phyloP scores from a whole-genome alignment of 331 rosid species.

The Erythrophleum ivorense region DNA sequence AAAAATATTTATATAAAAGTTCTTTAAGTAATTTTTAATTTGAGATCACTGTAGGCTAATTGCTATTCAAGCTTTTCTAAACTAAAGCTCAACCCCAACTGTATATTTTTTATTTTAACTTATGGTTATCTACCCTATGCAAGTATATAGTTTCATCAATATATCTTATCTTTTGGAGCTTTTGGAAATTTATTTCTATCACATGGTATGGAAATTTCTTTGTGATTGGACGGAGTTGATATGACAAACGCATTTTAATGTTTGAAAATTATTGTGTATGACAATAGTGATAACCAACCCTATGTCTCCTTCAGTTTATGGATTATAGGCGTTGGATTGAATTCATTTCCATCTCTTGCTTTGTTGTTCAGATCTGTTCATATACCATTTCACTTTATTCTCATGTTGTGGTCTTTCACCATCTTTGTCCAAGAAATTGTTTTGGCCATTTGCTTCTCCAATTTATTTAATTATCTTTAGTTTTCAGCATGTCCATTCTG shows the following conservation, averaged over 20 bases:
- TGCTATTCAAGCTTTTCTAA: neutral
- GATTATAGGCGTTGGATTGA: neutral
- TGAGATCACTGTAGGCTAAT: neutral
- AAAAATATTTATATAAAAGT: neutral
- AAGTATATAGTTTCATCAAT: neutral
- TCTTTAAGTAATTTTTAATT: neutral
- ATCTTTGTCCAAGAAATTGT: neutral
- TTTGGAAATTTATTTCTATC: neutral
- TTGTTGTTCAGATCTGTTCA: neutral
- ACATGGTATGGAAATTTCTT: neutral
- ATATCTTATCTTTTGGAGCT: neutral
- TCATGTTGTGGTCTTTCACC: constrained; percentile 19
- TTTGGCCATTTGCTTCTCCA: constrained; percentile 7
- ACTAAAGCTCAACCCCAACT: neutral
- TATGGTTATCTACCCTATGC: constrained; percentile 20
- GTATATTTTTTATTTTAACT: neutral
- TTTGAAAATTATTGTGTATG: neutral
- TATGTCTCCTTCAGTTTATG: neutral
- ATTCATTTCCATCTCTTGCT: neutral
- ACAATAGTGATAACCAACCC: neutral
- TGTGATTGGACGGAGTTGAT: neutral
- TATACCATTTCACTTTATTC: constrained; percentile 17
- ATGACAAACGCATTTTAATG: neutral
- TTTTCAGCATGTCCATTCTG: constrained; percentile 12
- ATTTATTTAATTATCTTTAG: constrained; percentile 14